Conservation (phyloP, 75 land plant genomes). For the Picea sitchensis region DNA sequence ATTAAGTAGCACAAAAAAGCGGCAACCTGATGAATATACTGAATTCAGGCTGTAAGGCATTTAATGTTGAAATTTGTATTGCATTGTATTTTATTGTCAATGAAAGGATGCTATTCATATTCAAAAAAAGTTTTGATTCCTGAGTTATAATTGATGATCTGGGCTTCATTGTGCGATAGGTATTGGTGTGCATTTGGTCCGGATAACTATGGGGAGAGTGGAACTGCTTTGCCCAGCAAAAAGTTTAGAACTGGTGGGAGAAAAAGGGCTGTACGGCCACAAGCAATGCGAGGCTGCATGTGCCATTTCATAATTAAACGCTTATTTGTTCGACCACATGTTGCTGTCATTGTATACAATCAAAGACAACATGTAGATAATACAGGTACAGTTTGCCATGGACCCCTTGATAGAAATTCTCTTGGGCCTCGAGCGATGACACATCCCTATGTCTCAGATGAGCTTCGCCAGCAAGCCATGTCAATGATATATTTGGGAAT, state of each 20-base stretch:
- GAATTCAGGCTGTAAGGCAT: constrained; percentile 54
- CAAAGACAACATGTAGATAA: constrained; percentile 71
- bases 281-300: constrained; percentile 82
- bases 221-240: constrained; percentile 55
- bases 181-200: constrained; percentile 94
- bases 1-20: constrained; percentile 60
- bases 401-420: constrained; percentile 73
- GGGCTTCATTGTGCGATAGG: constrained; percentile 23
- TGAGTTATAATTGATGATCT: neutral
- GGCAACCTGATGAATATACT: constrained; percentile 58
- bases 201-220: constrained; percentile 81
- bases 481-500: constrained; percentile 75
- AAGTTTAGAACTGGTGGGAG: constrained; percentile 61
- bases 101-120: neutral
- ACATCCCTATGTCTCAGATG: constrained; percentile 57
- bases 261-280: constrained; percentile 74
- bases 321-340: constrained; percentile 61
- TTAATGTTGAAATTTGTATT: neutral
- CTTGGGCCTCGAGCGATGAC: constrained; percentile 70
- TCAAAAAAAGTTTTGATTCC: neutral
- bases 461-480: constrained; percentile 74
- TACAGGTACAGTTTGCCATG: constrained; percentile 76
- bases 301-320: constrained; percentile 79
- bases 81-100: neutral
- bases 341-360: constrained; percentile 65